Evolutionary conservation across 2,329 filamentous ascomycete species (phyloP), one percentile per base, ranked within the genome.

Genomic region (Fusarium duplospermum): DNA sequence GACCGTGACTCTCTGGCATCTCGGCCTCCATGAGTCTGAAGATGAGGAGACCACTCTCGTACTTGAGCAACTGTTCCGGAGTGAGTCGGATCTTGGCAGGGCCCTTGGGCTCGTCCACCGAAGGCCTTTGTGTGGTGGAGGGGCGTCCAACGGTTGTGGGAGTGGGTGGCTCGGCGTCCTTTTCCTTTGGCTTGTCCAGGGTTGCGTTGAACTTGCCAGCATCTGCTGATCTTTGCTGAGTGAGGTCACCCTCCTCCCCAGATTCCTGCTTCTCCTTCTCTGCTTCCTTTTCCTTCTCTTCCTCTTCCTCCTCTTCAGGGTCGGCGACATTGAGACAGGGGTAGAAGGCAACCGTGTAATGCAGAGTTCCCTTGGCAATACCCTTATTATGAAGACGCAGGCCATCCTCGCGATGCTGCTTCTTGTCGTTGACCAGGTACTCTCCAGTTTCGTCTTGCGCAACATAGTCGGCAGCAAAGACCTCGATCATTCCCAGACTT

Each of bases 1-100:
- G 92, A 33, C 91, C 92, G 75, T 95, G 90, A 62, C 87, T 90
- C 73, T 93, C 91, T 1, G 94, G 89, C 80, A 99, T 89, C 64
- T 98, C 93, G 27, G 93, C 95, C 71, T 98, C 95, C 81, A 98
- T 90, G 66, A 99, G 90, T 80, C 95, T 96, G 89, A 99, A 98
- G 64, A 99, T 93, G 72, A 99, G 88, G 66, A 99, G 89, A 73
- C 96, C 96, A 66, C 94, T 96, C 85, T 98, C 95, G 80, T 98
- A 93, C 80, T 93, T 91, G 76, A 93, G 85, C 22, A 99, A 88
- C 80, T 98, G 94, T 70, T 98, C 93, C 1, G 91, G 90, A 6
- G 89, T 91, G 59, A 99, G 89, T 64, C 88, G 91, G 72, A 98
- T 86, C 85, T 97, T 97, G 31, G 94, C 93, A 16, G 91, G 87